Evolutionary conservation across 495 filamentous ascomycete species (phyloP), one percentile per base, ranked within the genome.

Genomic region (Pseudevernia furfuracea): DNA sequence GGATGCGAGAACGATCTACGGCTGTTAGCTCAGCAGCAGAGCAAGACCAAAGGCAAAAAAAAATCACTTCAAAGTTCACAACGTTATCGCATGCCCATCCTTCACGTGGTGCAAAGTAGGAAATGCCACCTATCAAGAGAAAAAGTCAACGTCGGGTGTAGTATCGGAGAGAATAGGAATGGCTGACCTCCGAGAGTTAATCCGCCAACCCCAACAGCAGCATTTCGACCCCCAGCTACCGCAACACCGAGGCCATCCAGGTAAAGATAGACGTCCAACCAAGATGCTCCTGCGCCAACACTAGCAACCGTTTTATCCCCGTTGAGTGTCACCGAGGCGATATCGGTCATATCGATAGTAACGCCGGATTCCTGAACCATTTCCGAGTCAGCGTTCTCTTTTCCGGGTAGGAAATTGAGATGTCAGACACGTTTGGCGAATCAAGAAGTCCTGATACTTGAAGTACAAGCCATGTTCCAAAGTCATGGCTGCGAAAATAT

Each of bases 221-320:
- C 53, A 32, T 77, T 80, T 30, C 82, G 75, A 1, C 79, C 82
- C 15, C 83, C 83, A 23, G 77, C 68, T 19, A 77, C 79, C 8
- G 76, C 74, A 41, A 80, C 74, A 41, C 74, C 73, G 1, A 76
- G 71, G 19, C 74, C 72, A 32, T 82, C 79, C 1, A 85, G 76
- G 19, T 68, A 66, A 12, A 58, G 39, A 30, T 81, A 82, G 23
- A 85, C 78, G 10, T 77, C 65, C n/a, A 76, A 77, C 77, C 80
- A 82, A 28, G 71, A 71, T 49, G 75, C 75, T 12, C 82, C 82
- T 11, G 77, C 71, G 1, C 80, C 81, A 23, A 59, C 17, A 41
- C 34, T 32, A 39, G 38, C 56, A 14, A 38, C 11, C 1, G 10
- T 59, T 39, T 59, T 37, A 23, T 59, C 19, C 9, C 4, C 56